phyloP scores from a whole-genome alignment of 148 eudicot species.

The Limonium bicolor region DNA sequence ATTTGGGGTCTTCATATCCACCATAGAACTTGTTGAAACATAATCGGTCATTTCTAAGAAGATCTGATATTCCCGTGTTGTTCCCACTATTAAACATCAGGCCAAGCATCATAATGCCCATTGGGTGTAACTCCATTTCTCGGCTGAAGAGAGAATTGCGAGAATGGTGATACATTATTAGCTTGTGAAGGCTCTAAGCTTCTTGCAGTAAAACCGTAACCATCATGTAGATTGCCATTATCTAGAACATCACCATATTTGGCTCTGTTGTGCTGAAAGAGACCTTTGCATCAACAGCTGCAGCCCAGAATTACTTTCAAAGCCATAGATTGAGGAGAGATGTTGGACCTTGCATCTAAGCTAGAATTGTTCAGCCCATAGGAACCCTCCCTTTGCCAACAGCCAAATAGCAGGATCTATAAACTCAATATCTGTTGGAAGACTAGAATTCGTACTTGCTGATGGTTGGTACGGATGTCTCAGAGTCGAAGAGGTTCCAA shows the following conservation, averaged over 20 bases:
- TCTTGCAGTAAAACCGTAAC: conserved; percentile 43
- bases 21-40: conserved; percentile 23
- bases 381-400: conserved; percentile 49
- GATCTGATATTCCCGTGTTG: conserved; percentile 33
- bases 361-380: conserved; percentile 14
- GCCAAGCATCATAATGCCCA: conserved; percentile 80
- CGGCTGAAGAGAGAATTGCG: conserved; percentile 39
- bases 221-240: conserved; percentile 26
- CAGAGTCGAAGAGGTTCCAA: conserved; percentile 31
- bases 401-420: conserved; percentile 96
- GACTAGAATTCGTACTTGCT: conserved; percentile 24
- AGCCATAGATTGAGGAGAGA: conserved; percentile 11
- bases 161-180: conserved; percentile 22
- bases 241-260: conserved; percentile 39
- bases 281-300: conserved; percentile 66
- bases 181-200: conserved; percentile 41
- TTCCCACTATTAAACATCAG: conserved; percentile 26
- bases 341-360: conserved; percentile 14
- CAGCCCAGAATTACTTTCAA: conserved; percentile 41
- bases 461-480: conserved; percentile 51
- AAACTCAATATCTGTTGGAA: conserved; percentile 59
- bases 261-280: conserved; percentile 40
- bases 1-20: conserved; percentile 43
- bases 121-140: conserved; percentile 38
- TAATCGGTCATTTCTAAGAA: conserved; percentile 36